phyloP scores from a whole-genome alignment of 1,139 yeast genomes.

The Nakaseomyces nivariensis region DNA sequence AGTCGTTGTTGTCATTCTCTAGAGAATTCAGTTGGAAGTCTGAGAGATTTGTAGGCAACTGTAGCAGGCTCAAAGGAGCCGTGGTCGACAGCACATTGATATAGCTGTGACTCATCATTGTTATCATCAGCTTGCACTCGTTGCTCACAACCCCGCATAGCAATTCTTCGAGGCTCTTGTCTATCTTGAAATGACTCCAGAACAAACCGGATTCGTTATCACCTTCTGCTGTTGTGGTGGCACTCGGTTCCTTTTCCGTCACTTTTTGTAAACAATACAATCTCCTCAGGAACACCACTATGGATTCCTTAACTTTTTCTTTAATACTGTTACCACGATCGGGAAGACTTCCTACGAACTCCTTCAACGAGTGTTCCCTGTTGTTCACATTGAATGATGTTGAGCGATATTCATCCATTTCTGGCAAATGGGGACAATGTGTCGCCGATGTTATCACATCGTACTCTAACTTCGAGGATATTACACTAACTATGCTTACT shows the following conservation, averaged over 20 bases:
- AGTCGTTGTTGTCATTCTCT: slow-evolving; percentile 2
- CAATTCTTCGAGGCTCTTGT: not conserved
- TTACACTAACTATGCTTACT: not conserved
- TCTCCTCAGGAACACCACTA: not conserved
- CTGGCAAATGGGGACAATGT: not conserved
- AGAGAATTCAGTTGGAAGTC: slow-evolving; percentile 41
- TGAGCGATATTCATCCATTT: too few species aligned
- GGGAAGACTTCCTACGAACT: not conserved
- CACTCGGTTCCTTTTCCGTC: too few species aligned
- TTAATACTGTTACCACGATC: not conserved
- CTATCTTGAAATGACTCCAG: not conserved
- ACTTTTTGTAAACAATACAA: not conserved
- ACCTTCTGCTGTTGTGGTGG: not conserved
- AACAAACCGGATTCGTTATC: not conserved
- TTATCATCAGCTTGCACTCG: not conserved
- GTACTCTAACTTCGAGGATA: not conserved
- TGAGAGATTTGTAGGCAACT: slow-evolving; percentile 61
- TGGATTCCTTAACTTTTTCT: not conserved
- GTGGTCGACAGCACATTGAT: slow-evolving; percentile 32
- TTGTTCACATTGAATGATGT: not conserved
- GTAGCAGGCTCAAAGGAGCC: slow-evolving; percentile 46
- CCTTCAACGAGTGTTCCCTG: not conserved
- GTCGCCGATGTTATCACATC: not conserved
- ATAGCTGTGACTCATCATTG: not conserved
- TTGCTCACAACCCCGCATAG: not conserved